These are phyloP conservation scores for Phytophthora sansomeana DNA, from an alignment of 352 stramenopile genomes.

Conservation along the genomic window DNA sequence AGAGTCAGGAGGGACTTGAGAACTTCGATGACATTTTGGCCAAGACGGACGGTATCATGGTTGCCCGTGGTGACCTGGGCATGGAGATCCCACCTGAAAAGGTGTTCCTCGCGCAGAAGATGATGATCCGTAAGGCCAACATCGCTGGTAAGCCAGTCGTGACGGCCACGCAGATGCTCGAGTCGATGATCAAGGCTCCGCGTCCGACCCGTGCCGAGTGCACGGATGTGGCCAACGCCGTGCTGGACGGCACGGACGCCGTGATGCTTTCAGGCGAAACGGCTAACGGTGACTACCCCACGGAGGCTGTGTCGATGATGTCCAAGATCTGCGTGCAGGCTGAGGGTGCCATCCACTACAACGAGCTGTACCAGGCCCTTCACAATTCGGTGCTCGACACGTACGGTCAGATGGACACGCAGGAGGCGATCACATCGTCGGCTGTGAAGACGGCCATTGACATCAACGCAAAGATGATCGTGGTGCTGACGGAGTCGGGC, in stretches of 20 bases:
- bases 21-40: constrained; percentile 98
- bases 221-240: constrained; percentile 99
- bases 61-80: constrained; percentile 98
- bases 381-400: constrained; percentile 76
- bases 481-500: constrained; percentile 96
- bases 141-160: constrained; percentile 98
- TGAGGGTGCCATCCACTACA: constrained; percentile 91
- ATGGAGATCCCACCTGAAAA: constrained; percentile 99
- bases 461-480: constrained; percentile 96
- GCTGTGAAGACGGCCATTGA: constrained; percentile 98
- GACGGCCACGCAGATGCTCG: constrained; percentile 99
- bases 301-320: constrained; percentile 96
- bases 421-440: constrained; percentile 97
- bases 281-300: constrained; percentile 97
- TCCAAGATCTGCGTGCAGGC: constrained; percentile 92
- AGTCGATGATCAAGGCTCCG: constrained; percentile 98
- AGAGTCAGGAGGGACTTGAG: constrained; percentile 97
- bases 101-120: constrained; percentile 99
- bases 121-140: constrained; percentile 98
- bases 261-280: constrained; percentile 99
- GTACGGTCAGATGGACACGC: constrained; percentile 75
- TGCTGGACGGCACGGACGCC: constrained; percentile 97
- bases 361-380: constrained; percentile 86
- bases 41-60: constrained; percentile 98
- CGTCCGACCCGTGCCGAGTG: constrained; percentile 98